Percentiles rank a stretch among this genome's conserved stretches.
phyloP scores from a whole-genome alignment of 352 stramenopile genomes.

The Phytopythium delawarense region DNA sequence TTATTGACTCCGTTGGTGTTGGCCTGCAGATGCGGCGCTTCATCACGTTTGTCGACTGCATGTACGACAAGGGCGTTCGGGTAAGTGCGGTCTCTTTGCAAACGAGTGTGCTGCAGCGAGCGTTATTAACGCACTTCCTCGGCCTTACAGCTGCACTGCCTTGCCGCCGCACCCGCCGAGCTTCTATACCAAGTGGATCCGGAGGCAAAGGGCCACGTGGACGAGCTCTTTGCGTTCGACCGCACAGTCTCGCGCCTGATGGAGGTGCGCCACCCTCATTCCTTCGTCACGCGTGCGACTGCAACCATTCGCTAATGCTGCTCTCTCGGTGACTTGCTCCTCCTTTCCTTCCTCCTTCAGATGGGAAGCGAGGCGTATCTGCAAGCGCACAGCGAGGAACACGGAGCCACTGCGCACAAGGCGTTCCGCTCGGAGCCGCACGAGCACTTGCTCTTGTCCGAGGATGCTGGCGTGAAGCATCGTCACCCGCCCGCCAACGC shows the following conservation, averaged over 20 bases:
- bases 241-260: conserved; percentile 84
- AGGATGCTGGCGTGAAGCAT: neutral
- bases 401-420: conserved; percentile 8
- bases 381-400: conserved; percentile 39
- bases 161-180: conserved; percentile 53
- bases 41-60: conserved; percentile 98
- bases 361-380: conserved; percentile 79
- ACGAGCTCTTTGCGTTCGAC: conserved; percentile 85
- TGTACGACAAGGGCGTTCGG: conserved; percentile 91
- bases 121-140: neutral
- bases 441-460: conserved; percentile 4
- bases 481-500: neutral
- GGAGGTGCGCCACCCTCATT: conserved; percentile 33
- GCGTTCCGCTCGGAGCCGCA: conserved; percentile 2
- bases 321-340: neutral
- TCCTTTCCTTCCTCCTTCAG: conserved; percentile 9
- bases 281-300: neutral
- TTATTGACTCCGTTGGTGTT: neutral
- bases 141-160: conserved; percentile 57
- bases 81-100: conserved; percentile 26
- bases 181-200: conserved; percentile 61
- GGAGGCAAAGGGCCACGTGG: conserved; percentile 54
- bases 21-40: conserved; percentile 85
- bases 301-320: neutral
- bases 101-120: neutral